These are phyloP conservation scores for Astrothelium subdiscretum DNA, from an alignment of 495 filamentous ascomycete species.

Conservation along the genomic window DNA sequence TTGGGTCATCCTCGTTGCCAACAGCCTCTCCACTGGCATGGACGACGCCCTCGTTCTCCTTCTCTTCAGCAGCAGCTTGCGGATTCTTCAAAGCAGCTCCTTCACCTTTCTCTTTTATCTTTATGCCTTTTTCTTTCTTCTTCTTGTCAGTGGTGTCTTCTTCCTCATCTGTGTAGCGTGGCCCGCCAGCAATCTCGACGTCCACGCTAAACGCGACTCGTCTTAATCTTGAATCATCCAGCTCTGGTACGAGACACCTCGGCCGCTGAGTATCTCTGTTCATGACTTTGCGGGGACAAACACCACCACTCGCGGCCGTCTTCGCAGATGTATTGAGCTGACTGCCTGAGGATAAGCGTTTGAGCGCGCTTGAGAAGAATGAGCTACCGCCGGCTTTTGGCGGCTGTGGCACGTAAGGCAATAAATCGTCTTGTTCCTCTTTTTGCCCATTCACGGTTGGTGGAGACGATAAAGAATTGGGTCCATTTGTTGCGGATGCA, in stretches of 20 bases:
- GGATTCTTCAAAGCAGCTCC: slow-evolving; percentile 55
- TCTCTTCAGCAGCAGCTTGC: slow-evolving; percentile 44
- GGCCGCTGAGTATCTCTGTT: slow-evolving; percentile 75
- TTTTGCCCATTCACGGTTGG: slow-evolving; percentile 11
- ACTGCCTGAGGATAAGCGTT: slow-evolving; percentile 60
- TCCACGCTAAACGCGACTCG: slow-evolving; percentile 92
- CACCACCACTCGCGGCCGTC: slow-evolving; percentile 34
- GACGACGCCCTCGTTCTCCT: slow-evolving; percentile 38
- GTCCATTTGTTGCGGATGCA: slow-evolving; percentile 8
- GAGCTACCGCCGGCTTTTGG: slow-evolving; percentile 54
- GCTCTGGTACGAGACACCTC: slow-evolving; percentile 63
- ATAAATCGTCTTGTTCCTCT: slow-evolving; percentile 36
- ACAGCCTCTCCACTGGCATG: slow-evolving; percentile 34
- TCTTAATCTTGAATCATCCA: slow-evolving; percentile 69
- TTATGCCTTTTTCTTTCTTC: slow-evolving; percentile 51
- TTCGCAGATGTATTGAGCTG: slow-evolving; percentile 22
- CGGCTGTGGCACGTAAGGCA: slow-evolving; percentile 55
- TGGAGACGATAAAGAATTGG: slow-evolving; percentile 6
- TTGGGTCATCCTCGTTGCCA: slow-evolving; percentile 17
- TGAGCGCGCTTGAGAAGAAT: slow-evolving; percentile 70
- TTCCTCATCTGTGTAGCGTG: slow-evolving; percentile 41
- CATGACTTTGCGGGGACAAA: slow-evolving; percentile 66
- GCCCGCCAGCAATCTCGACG: slow-evolving; percentile 80
- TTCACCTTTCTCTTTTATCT: slow-evolving; percentile 56
- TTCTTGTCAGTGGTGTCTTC: slow-evolving; percentile 26